Percentiles rank a stretch among this genome's conserved stretches.
phyloP scores from a whole-genome alignment of 2,329 filamentous ascomycete species.

The Simplicillium sp. region DNA sequence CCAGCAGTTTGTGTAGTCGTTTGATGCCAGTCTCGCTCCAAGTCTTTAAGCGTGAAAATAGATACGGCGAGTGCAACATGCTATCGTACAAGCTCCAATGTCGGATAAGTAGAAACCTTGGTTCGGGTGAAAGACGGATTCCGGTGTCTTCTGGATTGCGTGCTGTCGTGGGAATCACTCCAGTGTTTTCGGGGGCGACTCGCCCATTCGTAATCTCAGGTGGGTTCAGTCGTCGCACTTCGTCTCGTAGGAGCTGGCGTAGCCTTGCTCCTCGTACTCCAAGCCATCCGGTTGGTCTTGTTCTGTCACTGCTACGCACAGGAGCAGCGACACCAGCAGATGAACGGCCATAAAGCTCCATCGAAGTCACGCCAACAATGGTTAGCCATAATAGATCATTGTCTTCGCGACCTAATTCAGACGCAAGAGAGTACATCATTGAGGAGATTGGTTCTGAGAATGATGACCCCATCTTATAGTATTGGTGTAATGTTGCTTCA shows the following conservation, averaged over 20 bases:
- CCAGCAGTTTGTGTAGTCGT: conserved; percentile 83
- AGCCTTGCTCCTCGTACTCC: conserved; percentile 75
- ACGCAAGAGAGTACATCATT: conserved; percentile 88
- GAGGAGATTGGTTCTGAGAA: conserved; percentile 94
- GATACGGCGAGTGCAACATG: conserved; percentile 94
- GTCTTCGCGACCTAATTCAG: conserved; percentile 89
- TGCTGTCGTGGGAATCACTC: conserved; percentile 83
- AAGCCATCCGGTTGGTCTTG: conserved; percentile 61
- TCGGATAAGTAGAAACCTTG: conserved; percentile 80
- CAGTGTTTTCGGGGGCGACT: conserved; percentile 56
- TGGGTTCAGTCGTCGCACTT: conserved; percentile 88
- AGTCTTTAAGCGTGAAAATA: conserved; percentile 83
- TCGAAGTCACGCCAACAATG: conserved; percentile 89
- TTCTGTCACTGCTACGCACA: conserved; percentile 44
- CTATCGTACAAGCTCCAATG: conserved; percentile 98
- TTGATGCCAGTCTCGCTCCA: conserved; percentile 89
- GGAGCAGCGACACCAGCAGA: conserved; percentile 66
- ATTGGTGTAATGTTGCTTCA: conserved; percentile 64
- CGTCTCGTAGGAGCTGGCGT: conserved; percentile 78
- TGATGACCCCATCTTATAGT: conserved; percentile 80
- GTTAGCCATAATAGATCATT: conserved; percentile 93
- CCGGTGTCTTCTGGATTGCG: conserved; percentile 83
- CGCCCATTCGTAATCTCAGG: conserved; percentile 56
- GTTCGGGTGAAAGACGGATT: conserved; percentile 88
- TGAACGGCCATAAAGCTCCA: conserved; percentile 83